These are phyloP conservation scores for Russula sp. DNA, from an alignment of 768 basidiomycete genomes.

Conservation along the genomic window DNA sequence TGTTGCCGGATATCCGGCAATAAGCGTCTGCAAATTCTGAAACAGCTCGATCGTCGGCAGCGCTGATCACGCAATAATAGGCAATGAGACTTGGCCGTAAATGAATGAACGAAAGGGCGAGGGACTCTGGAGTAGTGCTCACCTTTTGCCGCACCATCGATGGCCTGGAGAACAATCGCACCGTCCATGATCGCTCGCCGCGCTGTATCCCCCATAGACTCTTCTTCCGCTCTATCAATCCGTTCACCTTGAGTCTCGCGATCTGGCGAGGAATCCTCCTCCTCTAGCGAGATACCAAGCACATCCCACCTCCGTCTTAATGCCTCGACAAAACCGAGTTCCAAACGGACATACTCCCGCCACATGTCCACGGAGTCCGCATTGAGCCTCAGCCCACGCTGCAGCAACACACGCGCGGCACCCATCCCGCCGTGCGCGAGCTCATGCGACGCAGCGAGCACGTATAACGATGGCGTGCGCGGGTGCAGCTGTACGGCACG, in stretches of 20 bases:
- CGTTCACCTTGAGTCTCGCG: conserved; percentile 33
- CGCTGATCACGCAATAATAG: conserved; percentile 34
- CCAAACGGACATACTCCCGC: conserved; percentile 89
- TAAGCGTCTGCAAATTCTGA: conserved; percentile 42
- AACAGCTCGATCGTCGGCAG: conserved; percentile 45
- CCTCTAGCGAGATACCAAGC: conserved; percentile 54
- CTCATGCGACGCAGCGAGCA: conserved; percentile 82
- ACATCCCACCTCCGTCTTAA: conserved; percentile 76
- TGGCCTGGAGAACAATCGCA: conserved; percentile 75
- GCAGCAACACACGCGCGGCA: conserved; percentile 78
- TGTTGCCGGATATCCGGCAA: conserved; percentile 45
- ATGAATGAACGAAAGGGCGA: neutral
- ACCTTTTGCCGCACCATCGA: conserved; percentile 74
- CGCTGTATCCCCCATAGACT: conserved; percentile 52
- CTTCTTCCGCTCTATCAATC: conserved; percentile 40
- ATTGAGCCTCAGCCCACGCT: conserved; percentile 81
- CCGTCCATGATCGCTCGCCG: conserved; percentile 70
- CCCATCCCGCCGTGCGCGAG: conserved; percentile 67
- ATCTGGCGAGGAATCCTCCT: conserved; percentile 28
- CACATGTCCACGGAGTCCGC: conserved; percentile 72
- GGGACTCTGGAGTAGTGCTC: conserved; percentile 17
- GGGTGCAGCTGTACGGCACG: conserved; percentile 91
- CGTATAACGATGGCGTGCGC: conserved; percentile 69
- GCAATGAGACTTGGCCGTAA: neutral
- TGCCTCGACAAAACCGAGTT: conserved; percentile 80